Percentiles rank a stretch among this genome's conserved stretches.
phyloP scores from a whole-genome alignment of 2,329 filamentous ascomycete genomes.

The Tolypocladium album region DNA sequence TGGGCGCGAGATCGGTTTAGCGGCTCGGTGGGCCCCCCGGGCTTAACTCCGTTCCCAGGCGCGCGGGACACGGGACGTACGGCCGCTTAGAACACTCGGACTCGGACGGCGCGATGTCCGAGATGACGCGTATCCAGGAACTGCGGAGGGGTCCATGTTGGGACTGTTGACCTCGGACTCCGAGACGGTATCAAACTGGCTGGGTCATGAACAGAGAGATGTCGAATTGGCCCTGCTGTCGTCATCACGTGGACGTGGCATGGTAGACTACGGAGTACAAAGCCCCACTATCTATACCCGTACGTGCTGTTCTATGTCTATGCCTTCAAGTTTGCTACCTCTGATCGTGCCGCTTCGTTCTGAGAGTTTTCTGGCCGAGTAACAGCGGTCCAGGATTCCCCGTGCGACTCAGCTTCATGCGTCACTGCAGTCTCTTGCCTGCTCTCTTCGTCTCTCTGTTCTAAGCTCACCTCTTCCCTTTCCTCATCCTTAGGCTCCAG shows the following conservation, averaged over 20 bases:
- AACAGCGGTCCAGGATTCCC: too few relatives aligned
- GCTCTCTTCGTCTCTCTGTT: background rate
- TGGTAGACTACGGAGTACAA: background rate
- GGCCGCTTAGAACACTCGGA: background rate
- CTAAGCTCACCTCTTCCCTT: background rate
- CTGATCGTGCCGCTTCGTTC: background rate
- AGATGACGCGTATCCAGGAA: background rate
- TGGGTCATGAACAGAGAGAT: background rate
- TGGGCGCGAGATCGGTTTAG: conserved; percentile 1
- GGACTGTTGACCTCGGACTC: background rate
- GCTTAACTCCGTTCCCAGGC: background rate
- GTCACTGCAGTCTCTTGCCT: background rate
- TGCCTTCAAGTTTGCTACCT: too few relatives aligned
- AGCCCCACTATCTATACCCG: too few relatives aligned
- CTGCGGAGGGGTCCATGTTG: background rate
- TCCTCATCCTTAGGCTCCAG: conserved; percentile 18
- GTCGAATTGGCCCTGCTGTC: background rate
- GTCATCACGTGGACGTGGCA: background rate
- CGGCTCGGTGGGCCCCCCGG: background rate
- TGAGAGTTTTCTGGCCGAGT: background rate
- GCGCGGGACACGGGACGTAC: background rate
- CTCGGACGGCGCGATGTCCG: background rate
- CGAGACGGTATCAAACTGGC: background rate
- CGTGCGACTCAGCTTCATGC: background rate
- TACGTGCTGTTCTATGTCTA: background rate